These are phyloP conservation scores for Trichoderma gamsii DNA, from an alignment of 495 filamentous ascomycete species.

Conservation along the genomic window DNA sequence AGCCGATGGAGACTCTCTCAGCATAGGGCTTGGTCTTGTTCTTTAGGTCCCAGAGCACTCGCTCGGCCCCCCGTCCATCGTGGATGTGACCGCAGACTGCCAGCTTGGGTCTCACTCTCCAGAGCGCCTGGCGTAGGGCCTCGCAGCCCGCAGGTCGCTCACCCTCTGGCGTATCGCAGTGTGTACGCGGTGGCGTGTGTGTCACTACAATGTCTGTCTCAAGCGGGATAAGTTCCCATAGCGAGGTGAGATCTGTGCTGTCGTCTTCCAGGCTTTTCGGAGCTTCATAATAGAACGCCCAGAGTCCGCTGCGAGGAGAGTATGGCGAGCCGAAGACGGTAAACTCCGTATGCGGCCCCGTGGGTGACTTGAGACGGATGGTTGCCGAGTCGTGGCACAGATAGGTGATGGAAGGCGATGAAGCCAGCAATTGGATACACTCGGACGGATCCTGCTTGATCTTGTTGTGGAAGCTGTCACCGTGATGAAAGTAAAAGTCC, in stretches of 20 bases:
- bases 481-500: constrained; percentile 53
- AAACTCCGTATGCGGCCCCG: constrained; percentile 60
- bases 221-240: constrained; percentile 58
- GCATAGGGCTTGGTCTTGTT: constrained; percentile 21
- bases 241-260: constrained; percentile 14
- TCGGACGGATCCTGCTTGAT: constrained; percentile 48
- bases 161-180: constrained; percentile 62
- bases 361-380: constrained; percentile 49
- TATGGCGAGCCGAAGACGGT: constrained; percentile 73
- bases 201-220: constrained; percentile 79
- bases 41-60: constrained; percentile 50
- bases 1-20: constrained; percentile 27
- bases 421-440: constrained; percentile 50
- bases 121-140: constrained; percentile 59
- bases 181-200: constrained; percentile 69
- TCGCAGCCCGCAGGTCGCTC: constrained; percentile 55
- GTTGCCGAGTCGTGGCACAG: constrained; percentile 56
- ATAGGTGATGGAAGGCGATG: constrained; percentile 55
- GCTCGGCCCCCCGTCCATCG: constrained; percentile 52
- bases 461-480: constrained; percentile 53
- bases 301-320: constrained; percentile 54
- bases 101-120: constrained; percentile 69
- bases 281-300: constrained; percentile 64
- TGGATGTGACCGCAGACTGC: constrained; percentile 92
- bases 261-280: neutral